Base-by-base conservation (phyloP, 768 basidiomycete genomes). In the Podaxis carcinomalis region DNA sequence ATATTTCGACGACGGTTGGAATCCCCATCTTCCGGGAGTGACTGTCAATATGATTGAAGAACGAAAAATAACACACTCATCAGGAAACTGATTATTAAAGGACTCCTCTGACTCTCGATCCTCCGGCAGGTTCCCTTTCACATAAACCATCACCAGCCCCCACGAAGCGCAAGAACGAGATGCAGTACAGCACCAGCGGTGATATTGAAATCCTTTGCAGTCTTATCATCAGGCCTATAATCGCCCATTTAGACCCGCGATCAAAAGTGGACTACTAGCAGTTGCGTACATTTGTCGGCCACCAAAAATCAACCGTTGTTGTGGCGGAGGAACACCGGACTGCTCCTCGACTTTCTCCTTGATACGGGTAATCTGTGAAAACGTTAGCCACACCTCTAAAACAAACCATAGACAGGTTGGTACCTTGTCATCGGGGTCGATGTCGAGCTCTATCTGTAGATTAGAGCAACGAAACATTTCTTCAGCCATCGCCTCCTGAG, bases 261-360 rank as follows among this genome's bases (percentile, higher is more conserved):
- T 44, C 13, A n/a, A 23, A 9, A 21, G 28, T 27, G 14, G 37
- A 19, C 13, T 28, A 42, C 5, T 47, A 11, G 47, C 16, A 5
- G 27, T 14, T 16, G 77, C 84, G 74, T 74, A 98, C 96, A 98
- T 88, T 72, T 97, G 95, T 69, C 95, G 86, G 36, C 96, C 96
- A 69, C 84, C 75, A 73, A 89, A 97, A 72, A 98, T 98, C 69
- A 98, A 75, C 61, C 96, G 86, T 74, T 98, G 96, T 74, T 98
- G 96, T 46, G 81, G 92, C 63, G 96, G 96, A 23, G 96, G 96
- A 44, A 98, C 96, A 65, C 96, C 96, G 5, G 94, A 95, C 77
- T 98, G 95, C 78, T 98, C 95, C 74, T 98, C 96, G 7, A 98
- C 93, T 73, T 92, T 92, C 82, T 96, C 95, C 79, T 98, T 98